Evolutionary conservation across 371 early-diverging fungal genomes (phyloP), one percentile per base, ranked within the genome.

Genomic region (Dichotomocladium elegans): DNA sequence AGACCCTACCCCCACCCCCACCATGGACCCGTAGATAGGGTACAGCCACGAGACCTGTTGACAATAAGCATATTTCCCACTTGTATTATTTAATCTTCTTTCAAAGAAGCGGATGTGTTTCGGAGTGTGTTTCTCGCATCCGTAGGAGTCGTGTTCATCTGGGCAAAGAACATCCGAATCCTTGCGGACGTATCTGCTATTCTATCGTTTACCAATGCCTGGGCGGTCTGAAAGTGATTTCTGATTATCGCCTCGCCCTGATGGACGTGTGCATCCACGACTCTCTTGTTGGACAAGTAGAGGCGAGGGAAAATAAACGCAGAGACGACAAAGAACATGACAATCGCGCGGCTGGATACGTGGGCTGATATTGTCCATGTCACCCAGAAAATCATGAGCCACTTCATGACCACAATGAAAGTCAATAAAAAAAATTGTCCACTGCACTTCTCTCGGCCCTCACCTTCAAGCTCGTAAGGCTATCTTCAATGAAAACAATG

Each of bases 401-500:
- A 74, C 48, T 57, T 42, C 4, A 40, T 40, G n/a, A 21, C 7
- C 8, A 41, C 1, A 41, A 12, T 21, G 21, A 41, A 0, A 48
- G 35, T 33, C 10, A 8, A 37, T 3, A 22, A 26, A 9, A 25
- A 41, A 19, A 51, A 37, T 0, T 21, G 17, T 41, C 2, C 7
- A 35, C 3, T n/a, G 37, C 8, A 33, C 12, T 30, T 9, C 9
- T 15, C 41, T 51, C 25, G 12, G 6, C 27, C 14, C 15, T 29
- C 35, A 50, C 50, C 50, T 72, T 72, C 17, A 64, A 4, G 37
- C 70, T 69, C 7, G 72, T 71, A 17, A 52, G 24, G 12, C 57
- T 69, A 40, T 75, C 57, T 51, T 75, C 69, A 44, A 75, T 56
- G 29, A 75, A 63, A 1, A 75, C 67, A 45, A 75, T 67, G 30